Evolutionary conservation across 1,284 basidiomycete species (phyloP), one percentile per base, ranked within the genome.

Genomic region (Ustilago hordei): DNA sequence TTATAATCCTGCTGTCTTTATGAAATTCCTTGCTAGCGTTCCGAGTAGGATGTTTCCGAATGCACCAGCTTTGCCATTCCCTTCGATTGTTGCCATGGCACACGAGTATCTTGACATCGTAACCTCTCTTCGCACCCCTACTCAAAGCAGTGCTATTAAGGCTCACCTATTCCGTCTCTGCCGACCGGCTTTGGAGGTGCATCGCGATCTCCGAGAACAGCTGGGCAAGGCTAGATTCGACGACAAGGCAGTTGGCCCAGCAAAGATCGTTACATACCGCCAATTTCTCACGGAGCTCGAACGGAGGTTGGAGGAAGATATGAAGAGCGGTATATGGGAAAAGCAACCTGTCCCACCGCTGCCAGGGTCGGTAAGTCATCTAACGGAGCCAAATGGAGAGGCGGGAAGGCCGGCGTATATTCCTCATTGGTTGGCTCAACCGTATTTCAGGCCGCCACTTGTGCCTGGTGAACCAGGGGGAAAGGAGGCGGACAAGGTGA

Each of bases 111-210:
- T 98, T 55, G 89, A 90, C 52, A 94, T 98, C 74, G 93, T 95
- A 5, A 88, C 89, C 39, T 84, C 87, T 0, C 89, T 95, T 19
- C 89, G 90, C 81, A 96, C 95, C 2, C 89, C 89, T 1, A 95
- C 95, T 3, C 84, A 90, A 1, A 86, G 89, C 36, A 91, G 92
- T 71, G 93, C 93, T 0, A 90, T 98, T 78, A 96, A 97, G 84
- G 92, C 93, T 0, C 96, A 99, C 83, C 85, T 99, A 36, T 98
- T 98, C 90, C 95, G 96, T 85, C 87, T 98, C 31, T 90, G 97
- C 87, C 91, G 92, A 0, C 93, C 94, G 0, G 92, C 92, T 0
- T 88, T 98, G 36, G 88, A 88, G 19, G 81, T 89, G 39, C 91
- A 95, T 79, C 89, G 88, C 0, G 93, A 95, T 82, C 86, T 97